Base-by-base conservation (phyloP, 257 asterid species). In the Solanum tarapatanum region DNA sequence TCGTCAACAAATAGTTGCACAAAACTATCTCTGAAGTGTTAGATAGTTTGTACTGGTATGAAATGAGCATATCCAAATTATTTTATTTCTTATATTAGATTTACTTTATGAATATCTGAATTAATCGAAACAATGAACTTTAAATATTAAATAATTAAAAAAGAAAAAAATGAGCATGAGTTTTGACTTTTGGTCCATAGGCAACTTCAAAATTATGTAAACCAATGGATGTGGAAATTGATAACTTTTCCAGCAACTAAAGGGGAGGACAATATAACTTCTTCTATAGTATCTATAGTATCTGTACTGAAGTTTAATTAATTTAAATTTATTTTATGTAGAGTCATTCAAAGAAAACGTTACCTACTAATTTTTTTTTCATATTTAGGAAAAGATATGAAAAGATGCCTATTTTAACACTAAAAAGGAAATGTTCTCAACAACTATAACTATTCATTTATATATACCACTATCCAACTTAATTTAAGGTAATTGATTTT, bases 261-360 rank as follows among this genome's bases (percentile, higher is more conserved):
- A 7, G 83, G 13, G 7, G 33, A 37, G 82, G 16, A 8, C 3
- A 35, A 0, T 0, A 58, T 41, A 41, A 41, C 48, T 41, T 41
- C 13, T 41, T 41, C 13, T 10, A 43, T 60, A 0, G 1, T 23
- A 62, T 41, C 13, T 10, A 43, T 60, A 0, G 1, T 23, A 62
- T 62, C 0, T 3, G 0, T 62, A 10, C n/a, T n/a, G 1, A 4
- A 62, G 6, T n/a, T 62, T n/a, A n/a, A 62, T 23, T 4, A 23
- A 4, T 1, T 62, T 62, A 0, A 23, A 9, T 10, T n/a, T n/a
- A 9, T n/a, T 11, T 62, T 60, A 8, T 0, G 3, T 62, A 62
- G 0, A 62, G 5, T 21, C 2, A 0, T 60, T 4, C 1, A 8
- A 21, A 8, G 2, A 8, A 60, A 60, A n/a, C 1, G 13, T 10